Conservation (phyloP, 2,329 filamentous ascomycete genomes). For the Fusarium longipes region DNA sequence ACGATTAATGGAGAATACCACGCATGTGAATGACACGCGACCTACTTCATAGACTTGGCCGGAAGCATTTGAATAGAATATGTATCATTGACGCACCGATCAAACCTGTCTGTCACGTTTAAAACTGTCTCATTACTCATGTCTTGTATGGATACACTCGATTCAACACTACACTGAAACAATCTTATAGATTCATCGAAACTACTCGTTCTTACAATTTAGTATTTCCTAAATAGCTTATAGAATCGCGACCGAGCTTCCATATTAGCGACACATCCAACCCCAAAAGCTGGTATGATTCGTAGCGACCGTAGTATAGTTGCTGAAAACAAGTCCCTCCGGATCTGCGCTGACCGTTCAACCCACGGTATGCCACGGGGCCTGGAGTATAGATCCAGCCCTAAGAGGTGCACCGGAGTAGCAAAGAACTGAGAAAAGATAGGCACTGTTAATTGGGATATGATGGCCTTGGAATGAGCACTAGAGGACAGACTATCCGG, state of each 20-base stretch:
- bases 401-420: conserved; percentile 48
- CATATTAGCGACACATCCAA: conserved; percentile 47
- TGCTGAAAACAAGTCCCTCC: conserved; percentile 42
- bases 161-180: background rate
- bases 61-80: background rate
- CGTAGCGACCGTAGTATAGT: conserved; percentile 46
- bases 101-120: fast-evolving
- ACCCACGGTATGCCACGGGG: conserved; percentile 19
- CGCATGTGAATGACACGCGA: conserved; percentile 56
- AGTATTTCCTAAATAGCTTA: conserved; percentile 1
- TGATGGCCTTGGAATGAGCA: conserved; percentile 44
- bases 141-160: background rate
- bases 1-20: conserved; percentile 53
- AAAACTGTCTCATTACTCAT: background rate
- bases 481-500: conserved; percentile 43
- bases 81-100: background rate
- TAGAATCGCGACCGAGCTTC: conserved; percentile 38
- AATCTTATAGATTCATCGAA: too few relatives aligned
- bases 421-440: conserved; percentile 48
- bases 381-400: conserved; percentile 39
- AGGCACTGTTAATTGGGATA: conserved; percentile 48
- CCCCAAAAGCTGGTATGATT: conserved; percentile 49
- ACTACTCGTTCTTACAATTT: background rate
- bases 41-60: conserved; percentile 28
- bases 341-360: conserved; percentile 38